Evolutionary conservation across 352 stramenopile genomes (phyloP).

Genomic region (Pythium rishiriense): DNA sequence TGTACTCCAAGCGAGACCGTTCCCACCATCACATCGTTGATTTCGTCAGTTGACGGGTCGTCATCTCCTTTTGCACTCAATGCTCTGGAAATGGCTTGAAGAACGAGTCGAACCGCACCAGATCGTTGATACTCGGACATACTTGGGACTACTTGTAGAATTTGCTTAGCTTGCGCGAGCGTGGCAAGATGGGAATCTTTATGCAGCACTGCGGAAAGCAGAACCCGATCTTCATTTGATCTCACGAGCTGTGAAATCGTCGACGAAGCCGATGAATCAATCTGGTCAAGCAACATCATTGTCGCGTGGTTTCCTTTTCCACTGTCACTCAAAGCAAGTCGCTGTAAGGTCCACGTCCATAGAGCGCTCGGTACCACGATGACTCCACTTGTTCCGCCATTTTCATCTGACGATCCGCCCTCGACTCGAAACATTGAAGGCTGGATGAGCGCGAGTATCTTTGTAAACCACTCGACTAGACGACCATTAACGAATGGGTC

Average conservation of each 20-base stretch:
- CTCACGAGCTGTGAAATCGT: not conserved
- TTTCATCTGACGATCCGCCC: not conserved
- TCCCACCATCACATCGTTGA: slow-evolving; percentile 14
- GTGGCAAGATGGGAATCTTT: not conserved
- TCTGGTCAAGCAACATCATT: not conserved
- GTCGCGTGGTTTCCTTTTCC: not conserved
- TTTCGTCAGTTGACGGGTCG: not conserved
- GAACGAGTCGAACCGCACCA: not conserved
- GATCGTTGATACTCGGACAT: slow-evolving; percentile 6
- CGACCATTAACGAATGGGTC: slow-evolving; percentile 4
- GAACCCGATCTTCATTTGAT: not conserved
- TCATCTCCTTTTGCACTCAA: not conserved
- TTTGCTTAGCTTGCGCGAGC: not conserved
- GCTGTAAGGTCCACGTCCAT: slow-evolving; percentile 12
- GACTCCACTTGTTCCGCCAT: not conserved
- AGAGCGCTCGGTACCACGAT: slow-evolving; percentile 6
- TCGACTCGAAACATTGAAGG: slow-evolving; percentile 9
- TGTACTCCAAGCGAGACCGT: not conserved
- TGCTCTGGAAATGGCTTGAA: not conserved
- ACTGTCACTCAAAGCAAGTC: not conserved
- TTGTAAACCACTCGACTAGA: slow-evolving; percentile 6
- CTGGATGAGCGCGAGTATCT: not conserved
- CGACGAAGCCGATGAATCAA: slow-evolving; percentile 1
- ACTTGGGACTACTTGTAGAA: not conserved
- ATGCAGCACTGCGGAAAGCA: not conserved